Base-by-base conservation (phyloP, 225 moss, liverwort and hornwort species). In the Marchantia paleacea region DNA sequence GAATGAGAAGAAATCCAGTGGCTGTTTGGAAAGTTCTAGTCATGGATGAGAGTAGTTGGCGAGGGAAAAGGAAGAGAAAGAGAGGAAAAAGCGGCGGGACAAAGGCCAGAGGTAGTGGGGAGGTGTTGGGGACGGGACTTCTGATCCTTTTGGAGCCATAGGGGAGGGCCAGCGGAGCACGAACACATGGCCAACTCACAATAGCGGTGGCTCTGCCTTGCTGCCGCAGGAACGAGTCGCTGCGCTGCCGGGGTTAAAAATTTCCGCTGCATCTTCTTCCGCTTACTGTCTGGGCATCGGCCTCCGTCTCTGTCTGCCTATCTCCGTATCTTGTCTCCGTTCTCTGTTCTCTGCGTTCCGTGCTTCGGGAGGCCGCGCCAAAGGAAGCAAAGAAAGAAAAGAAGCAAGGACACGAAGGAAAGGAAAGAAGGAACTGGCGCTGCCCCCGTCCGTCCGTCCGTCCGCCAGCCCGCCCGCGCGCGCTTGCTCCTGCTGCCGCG, bases 121-220 rank as follows among this genome's bases (percentile, higher is more conserved):
- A 53, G 22, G 74, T 26, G 49, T 10, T 52, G 51, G 72, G 20
- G 31, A 19, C 12, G 51, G 28, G 49, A 30, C 31, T 49, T 48
- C 15, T 31, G 68, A 31, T 52, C 72, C 51, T 72, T 20, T 8
- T 51, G 49, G n/a, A 11, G 77, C 15, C 61, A 18, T 49, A 48
- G 47, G 49, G 14, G 53, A 8, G 12, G 79, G 57, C 80, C 80
- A 80, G 80, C 80, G 50, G 18, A 73, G 80, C 80, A 73, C 2
- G 49, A 80, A 80, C 80, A 80, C 80, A 73, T 80, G 80, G 80
- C 80, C 80, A 80, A 80, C 80, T 80, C 80, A 80, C 19, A 65
- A 29, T 66, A 78, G 48, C 78, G 77, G 62, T 78, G 78, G 78
- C 78, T 30, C 29, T 8, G 55, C 55, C 29, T 20, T 55, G 55